Evolutionary conservation across 352 stramenopile genomes (phyloP), one percentile per base, ranked within the genome.

Genomic region (Phytophthora hybrid): DNA sequence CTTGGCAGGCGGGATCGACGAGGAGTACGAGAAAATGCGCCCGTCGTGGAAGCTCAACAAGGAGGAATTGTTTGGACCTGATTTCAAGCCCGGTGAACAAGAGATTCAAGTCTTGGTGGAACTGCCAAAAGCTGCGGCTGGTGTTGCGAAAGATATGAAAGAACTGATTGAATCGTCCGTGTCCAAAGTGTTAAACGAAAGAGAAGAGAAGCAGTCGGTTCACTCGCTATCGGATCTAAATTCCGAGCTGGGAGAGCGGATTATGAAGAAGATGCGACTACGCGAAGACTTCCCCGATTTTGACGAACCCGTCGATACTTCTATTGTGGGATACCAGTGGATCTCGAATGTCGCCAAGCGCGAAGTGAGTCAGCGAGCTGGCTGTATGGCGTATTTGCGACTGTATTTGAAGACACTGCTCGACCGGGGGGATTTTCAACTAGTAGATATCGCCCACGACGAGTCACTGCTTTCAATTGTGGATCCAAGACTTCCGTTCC

Each of bases 371-470:
- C 71, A 78, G 52, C 37, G 71, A 63, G 56, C 59, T 71, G 55
- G 63, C 9, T 81, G 73, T 53, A 76, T 76, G 71, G 70, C 46
- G 70, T 81, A 78, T 53, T 73, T 81, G 57, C 47, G 44, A 32
- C 53, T 49, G 34, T 70, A 81, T 66, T 71, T 81, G 37, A 76
- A 54, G 74, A 21, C 57, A n/a, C 62, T 76, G 74, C 41, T 81
- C 8, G 65, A 78, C 66, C 49, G 66, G 44, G 44, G 44, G 18
- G 44, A 51, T 19, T 51, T 51, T 13, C 16, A 18, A 13, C 23
- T 51, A 10, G 44, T 18, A 9, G 44, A 51, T 13, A 72, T 67
- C 26, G 26, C 26, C 26, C 26, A 31, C 26, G 26, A 80, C 52
- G 66, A 73, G 49, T 61, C 49, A 26, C 9, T 73, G 21, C 66